phyloP scores from a whole-genome alignment of 345 rosid genomes.

The Lepidium aucheri region DNA sequence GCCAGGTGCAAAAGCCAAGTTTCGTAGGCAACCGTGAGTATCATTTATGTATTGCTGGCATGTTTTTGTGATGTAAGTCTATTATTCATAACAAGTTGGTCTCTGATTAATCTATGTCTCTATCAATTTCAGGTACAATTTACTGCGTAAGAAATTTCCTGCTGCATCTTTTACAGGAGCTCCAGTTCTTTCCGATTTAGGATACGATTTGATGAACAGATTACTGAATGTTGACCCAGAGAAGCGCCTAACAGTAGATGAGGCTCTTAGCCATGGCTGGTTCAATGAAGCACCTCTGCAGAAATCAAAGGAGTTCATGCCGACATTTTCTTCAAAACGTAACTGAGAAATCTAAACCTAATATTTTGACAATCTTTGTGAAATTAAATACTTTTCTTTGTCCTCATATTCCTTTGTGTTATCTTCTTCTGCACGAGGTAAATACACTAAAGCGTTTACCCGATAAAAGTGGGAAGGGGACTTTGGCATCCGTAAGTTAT shows the following conservation, averaged over 20 bases:
- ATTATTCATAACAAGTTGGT: too few species aligned
- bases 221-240: slow-evolving; percentile 65
- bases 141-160: slow-evolving; percentile 75
- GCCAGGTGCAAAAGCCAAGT: slow-evolving; percentile 67
- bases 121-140: slow-evolving; percentile 47
- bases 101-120: slow-evolving; percentile 13
- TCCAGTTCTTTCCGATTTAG: slow-evolving; percentile 64
- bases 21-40: slow-evolving; percentile 59
- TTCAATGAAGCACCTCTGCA: slow-evolving; percentile 68
- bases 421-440: slow-evolving; percentile 22
- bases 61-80: neutral
- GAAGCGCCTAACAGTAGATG: slow-evolving; percentile 74
- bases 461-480: slow-evolving; percentile 1
- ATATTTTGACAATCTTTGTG: neutral
- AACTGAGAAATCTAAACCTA: slow-evolving; percentile 23
- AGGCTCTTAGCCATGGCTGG: slow-evolving; percentile 75
- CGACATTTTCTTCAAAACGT: slow-evolving; percentile 46
- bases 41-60: neutral
- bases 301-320: slow-evolving; percentile 65
- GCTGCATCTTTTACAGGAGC: slow-evolving; percentile 62
- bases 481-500: slow-evolving; percentile 24
- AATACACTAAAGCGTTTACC: neutral
- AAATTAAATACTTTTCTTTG: neutral
- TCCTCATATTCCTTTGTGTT: slow-evolving; percentile 22
- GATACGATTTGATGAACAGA: slow-evolving; percentile 66